phyloP scores from a whole-genome alignment of 805 yeast genomes.

The Ogataea trehalophila region DNA sequence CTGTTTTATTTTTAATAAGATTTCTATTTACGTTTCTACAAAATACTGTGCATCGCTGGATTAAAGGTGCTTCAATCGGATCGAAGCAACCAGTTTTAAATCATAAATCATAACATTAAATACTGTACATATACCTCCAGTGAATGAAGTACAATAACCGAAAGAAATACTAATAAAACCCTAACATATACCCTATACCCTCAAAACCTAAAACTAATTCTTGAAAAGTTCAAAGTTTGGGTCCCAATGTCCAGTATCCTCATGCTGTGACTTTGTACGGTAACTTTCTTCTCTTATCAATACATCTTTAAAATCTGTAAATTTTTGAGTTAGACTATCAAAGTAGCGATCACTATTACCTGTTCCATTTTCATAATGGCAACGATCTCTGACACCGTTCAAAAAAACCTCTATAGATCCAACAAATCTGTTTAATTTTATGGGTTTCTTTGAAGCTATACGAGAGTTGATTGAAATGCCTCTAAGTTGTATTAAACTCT shows the following conservation, averaged over 20 bases:
- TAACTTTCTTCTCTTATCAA: background rate
- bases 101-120: no score
- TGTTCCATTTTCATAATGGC: background rate
- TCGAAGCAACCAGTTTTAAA: no score
- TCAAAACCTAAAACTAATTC: no score
- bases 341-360: background rate
- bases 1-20: no score
- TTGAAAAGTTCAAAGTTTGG: no score
- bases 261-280: background rate
- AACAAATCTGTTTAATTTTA: constrained; percentile 9
- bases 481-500: constrained; percentile 5
- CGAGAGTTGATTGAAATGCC: constrained; percentile 10
- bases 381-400: constrained; percentile 11
- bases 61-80: no score
- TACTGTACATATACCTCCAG: no score
- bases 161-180: no score
- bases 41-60: no score
- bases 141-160: no score
- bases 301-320: constrained; percentile 2
- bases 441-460: constrained; percentile 3
- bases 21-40: no score
- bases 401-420: constrained; percentile 14
- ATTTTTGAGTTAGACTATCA: background rate
- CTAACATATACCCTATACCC: no score
- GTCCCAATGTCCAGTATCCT: background rate